phyloP scores from a whole-genome alignment of 257 asterid genomes.

The Petrea volubilis region DNA sequence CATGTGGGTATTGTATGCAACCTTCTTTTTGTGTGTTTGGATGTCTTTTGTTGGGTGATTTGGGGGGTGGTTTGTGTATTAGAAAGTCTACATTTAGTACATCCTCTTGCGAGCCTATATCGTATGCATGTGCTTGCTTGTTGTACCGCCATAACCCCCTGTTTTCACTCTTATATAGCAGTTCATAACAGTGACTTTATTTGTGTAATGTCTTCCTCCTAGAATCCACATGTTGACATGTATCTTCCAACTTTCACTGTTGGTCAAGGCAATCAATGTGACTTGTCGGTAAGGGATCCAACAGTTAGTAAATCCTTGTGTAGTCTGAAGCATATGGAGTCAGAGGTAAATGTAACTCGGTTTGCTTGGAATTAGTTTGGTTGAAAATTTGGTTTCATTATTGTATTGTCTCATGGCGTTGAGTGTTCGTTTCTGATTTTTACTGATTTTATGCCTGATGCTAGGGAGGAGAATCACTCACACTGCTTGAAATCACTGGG shows the following conservation, averaged over 20 bases:
- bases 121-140: not conserved
- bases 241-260: constrained; percentile 47
- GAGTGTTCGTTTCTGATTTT: constrained; percentile 22
- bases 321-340: constrained; percentile 65
- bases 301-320: constrained; percentile 76
- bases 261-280: constrained; percentile 63
- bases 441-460: constrained; percentile 23
- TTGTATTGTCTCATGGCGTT: not conserved
- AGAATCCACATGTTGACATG: constrained; percentile 84
- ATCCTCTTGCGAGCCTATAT: not conserved
- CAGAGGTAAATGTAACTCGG: constrained; percentile 51
- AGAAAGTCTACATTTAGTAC: not conserved
- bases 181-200: constrained; percentile 6
- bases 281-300: constrained; percentile 73
- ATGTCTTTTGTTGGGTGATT: not conserved
- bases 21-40: not conserved
- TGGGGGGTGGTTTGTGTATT: not conserved
- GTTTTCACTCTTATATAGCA: not conserved
- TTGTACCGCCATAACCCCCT: not conserved
- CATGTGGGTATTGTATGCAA: not conserved
- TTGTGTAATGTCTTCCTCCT: constrained; percentile 28
- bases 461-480: constrained; percentile 62
- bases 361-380: constrained; percentile 1
- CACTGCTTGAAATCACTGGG: constrained; percentile 80
- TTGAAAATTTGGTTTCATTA: constrained; percentile 11